Base-by-base conservation (phyloP, 1,139 yeast genomes). In the Wickerhamiella infanticola region DNA sequence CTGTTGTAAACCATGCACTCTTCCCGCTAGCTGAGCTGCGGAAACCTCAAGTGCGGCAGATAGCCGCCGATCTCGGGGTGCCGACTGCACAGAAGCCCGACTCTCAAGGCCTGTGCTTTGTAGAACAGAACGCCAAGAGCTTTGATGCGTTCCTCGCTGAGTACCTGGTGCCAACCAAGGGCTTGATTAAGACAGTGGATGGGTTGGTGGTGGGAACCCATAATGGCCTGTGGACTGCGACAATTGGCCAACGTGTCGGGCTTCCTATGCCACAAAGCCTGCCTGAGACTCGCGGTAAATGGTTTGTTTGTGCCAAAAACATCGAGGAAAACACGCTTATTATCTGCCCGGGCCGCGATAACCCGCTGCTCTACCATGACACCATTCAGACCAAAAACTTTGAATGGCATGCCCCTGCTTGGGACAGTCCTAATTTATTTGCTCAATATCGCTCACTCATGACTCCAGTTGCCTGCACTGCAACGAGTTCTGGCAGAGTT, bases 91-190 rank as follows among this genome's bases (percentile, higher is more conserved):
- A 66, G 18, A 88, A 88, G 56, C 93, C 86, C 0, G 99, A 90
- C 59, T 85, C 96, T 0, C 95, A 85, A 59, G 99, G 99, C 0
- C 69, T 90, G 9, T 90, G 99, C 60, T 90, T 90, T 66, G 96
- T 90, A 6, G 76, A 80, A 47, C 82, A 83, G 55, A 71, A 64
- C 59, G 70, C 69, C 46, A 72, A 76, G 47, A 78, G 79, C 49
- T 88, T 93, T 63, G 70, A 81, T 39, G 75, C 78, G 47, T 93
- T 90, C 55, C 64, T 90, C 37, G 68, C 72, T 48, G 93, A 88
- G 51, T 90, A 81, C 57, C 70, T 90, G 2, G 72, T 69, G 23
- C 79, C 81, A 2, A 69, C 69, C 3, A 85, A 86, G 1, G 97
- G 97, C 0, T 72, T 82, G 51, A 76, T 88, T 8, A 70, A 85